Evolutionary conservation across 2,329 filamentous ascomycete genomes (phyloP), one percentile per base, ranked within the genome.

Genomic region (Colletotrichum sp.): DNA sequence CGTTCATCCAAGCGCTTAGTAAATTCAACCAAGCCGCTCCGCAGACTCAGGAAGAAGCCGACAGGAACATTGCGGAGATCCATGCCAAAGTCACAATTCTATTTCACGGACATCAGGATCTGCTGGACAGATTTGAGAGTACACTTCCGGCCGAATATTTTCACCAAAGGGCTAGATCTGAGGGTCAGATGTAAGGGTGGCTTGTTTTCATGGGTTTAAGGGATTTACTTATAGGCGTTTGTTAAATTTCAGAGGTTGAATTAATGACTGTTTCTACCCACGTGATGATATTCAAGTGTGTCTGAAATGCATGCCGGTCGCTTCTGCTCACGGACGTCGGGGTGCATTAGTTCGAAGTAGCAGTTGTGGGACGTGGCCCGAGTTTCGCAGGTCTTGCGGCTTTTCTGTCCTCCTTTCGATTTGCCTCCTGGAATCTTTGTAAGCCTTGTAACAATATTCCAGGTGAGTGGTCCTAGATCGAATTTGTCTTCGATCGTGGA

Each of bases 91-190:
- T 60, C 10, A 64, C 39, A 18, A 59, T 16, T 1, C 9, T 75
- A 16, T 52, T 75, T 8, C 69, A 59, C 5, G 73, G 73, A 13
- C 73, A 75, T 16, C 24, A 18, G 12, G 73, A 75, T 22, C 57
- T 75, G 26, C 22, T 75, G n/a, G 69, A 75, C 15, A 72, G 69
- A n/a, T 75, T 75, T 16, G 73, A 75, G 26, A 68, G 63, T 18
- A 68, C 55, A 12, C 69, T 75, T 15, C 73, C 73, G 1, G 28
- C 16, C 10, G 73, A 72, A 6, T 72, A 75, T 32, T 60, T 75
- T 8, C 12, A 64, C 8, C 68, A 71, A 44, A 44, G 71, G 48
- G 55, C 57, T 9, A 69, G 18, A 24, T 59, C 65, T 22, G 57
- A 73, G 1, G 18, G 66, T 26, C 32, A 26, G 9, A 30, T 70